phyloP scores from a whole-genome alignment of 306 rosid species.

The Styphnolobium japonicum region DNA sequence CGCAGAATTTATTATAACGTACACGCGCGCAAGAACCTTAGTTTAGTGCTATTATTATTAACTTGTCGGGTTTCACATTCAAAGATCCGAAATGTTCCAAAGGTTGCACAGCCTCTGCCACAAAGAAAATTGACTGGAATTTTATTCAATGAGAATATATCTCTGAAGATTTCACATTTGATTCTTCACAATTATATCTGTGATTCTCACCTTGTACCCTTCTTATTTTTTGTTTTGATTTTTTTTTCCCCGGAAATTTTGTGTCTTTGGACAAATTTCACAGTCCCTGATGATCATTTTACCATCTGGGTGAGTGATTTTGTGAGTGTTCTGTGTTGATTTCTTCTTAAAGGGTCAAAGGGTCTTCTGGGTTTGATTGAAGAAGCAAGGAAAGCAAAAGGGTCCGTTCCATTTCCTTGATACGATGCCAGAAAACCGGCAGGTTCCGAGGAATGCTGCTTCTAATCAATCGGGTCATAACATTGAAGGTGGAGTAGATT shows the following conservation, averaged over 20 bases:
- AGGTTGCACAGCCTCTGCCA: conserved; percentile 18
- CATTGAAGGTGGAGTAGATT: conserved; percentile 60
- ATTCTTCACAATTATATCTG: conserved; percentile 38
- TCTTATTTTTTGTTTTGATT: neutral
- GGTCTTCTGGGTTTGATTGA: conserved; percentile 55
- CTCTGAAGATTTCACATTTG: conserved; percentile 37
- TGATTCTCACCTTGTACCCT: conserved; percentile 21
- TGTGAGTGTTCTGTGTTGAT: conserved; percentile 28
- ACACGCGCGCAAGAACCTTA: conserved; percentile 69
- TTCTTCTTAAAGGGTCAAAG: conserved; percentile 29
- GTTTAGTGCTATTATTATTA: conserved; percentile 26
- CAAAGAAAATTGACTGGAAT: conserved; percentile 15
- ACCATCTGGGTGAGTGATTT: conserved; percentile 38
- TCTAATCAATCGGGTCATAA: conserved; percentile 63
- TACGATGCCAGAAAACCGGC: conserved; percentile 90
- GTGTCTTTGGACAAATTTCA: conserved; percentile 23
- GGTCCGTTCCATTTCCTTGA: conserved; percentile 31
- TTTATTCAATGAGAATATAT: conserved; percentile 32
- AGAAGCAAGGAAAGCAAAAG: conserved; percentile 29
- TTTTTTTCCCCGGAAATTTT: neutral
- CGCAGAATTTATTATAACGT: conserved; percentile 49
- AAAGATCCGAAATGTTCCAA: conserved; percentile 55
- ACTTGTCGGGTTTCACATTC: conserved; percentile 55
- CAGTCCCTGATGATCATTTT: conserved; percentile 22
- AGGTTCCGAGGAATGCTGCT: conserved; percentile 63